Percentiles rank a stretch among this genome's conserved stretches.
These are phyloP conservation scores for Solanum aculeatissimum DNA, from an alignment of 305 asterid species.

Conservation along the genomic window DNA sequence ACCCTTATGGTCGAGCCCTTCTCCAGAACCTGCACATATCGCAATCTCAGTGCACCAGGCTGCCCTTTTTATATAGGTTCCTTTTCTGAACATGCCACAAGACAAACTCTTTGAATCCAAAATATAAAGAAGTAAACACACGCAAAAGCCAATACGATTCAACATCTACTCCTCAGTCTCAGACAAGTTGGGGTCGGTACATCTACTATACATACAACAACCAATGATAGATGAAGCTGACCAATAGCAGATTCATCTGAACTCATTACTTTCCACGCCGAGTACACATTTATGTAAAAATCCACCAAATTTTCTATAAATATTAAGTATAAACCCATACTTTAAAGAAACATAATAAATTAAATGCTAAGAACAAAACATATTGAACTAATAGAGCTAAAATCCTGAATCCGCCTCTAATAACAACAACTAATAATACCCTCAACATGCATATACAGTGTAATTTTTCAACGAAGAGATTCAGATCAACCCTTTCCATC, in stretches of 20 bases:
- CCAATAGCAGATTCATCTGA: not conserved
- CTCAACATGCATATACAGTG: too few species aligned
- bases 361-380: not conserved
- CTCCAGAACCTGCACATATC: too few species aligned
- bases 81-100: not conserved
- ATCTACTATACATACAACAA: not conserved
- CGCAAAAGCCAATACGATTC: not conserved
- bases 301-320: not conserved
- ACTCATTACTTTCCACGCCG: not conserved
- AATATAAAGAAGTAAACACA: not conserved
- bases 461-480: too few species aligned
- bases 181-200: not conserved
- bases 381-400: not conserved
- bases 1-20: too few species aligned
- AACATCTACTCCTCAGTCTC: not conserved
- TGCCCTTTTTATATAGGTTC: not conserved
- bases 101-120: not conserved
- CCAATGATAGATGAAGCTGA: not conserved
- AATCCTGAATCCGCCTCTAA: not conserved
- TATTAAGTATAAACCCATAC: not conserved
- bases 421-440: not conserved
- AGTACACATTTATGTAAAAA: not conserved
- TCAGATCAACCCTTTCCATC: too few species aligned
- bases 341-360: not conserved
- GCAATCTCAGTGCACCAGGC: too few species aligned